These are phyloP conservation scores for Lipomyces kockii DNA, from an alignment of 805 yeast genomes.

Conservation along the genomic window DNA sequence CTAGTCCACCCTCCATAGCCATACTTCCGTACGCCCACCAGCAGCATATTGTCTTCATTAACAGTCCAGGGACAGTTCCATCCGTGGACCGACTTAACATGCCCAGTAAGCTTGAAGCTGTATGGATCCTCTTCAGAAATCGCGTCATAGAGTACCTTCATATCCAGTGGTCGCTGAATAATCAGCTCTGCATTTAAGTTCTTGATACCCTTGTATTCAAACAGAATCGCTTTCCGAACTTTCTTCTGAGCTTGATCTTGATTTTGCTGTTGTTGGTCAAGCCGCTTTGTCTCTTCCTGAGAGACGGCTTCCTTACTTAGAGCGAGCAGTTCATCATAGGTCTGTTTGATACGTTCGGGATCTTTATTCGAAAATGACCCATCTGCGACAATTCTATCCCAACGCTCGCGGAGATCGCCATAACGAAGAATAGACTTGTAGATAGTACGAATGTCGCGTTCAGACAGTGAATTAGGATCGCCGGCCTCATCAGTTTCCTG, in stretches of 20 bases:
- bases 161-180: conserved; percentile 80
- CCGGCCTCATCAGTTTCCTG: conserved; percentile 45
- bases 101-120: conserved; percentile 59
- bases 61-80: conserved; percentile 90
- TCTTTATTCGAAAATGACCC: conserved; percentile 86
- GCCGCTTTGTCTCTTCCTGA: conserved; percentile 69
- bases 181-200: conserved; percentile 89
- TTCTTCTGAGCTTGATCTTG: conserved; percentile 57
- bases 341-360: conserved; percentile 73
- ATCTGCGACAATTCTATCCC: conserved; percentile 88
- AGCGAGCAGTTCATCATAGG: conserved; percentile 72
- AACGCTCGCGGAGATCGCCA: conserved; percentile 73
- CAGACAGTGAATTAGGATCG: conserved; percentile 64
- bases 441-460: conserved; percentile 82
- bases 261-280: conserved; percentile 42
- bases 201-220: conserved; percentile 86
- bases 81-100: conserved; percentile 80
- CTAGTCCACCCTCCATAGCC: conserved; percentile 97
- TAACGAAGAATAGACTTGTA: conserved; percentile 79
- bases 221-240: conserved; percentile 87
- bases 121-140: conserved; percentile 59
- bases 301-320: conserved; percentile 64
- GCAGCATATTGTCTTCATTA: conserved; percentile 81
- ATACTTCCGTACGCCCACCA: conserved; percentile 86
- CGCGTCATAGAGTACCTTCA: conserved; percentile 64